Percentiles rank a stretch among this genome's conserved stretches.
Evolutionary conservation across 129 eudicot genomes (phyloP).

Genomic region (Calendula officinalis): DNA sequence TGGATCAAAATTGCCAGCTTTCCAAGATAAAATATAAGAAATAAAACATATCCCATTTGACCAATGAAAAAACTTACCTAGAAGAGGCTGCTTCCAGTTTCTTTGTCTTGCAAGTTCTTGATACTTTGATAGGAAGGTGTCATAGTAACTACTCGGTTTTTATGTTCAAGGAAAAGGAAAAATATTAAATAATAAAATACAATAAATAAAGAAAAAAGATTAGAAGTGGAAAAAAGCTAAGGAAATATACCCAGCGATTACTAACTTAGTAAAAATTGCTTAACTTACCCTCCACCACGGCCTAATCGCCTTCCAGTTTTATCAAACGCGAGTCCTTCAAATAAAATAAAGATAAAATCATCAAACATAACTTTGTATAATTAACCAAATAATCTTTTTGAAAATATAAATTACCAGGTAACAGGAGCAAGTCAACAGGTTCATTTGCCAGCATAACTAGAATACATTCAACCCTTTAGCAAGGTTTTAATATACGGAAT

Average conservation of each 20-base stretch:
- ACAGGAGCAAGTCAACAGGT: slow-evolving; percentile 80
- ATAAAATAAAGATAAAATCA: not conserved
- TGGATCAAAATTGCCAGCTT: no score
- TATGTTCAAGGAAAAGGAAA: slow-evolving; percentile 15
- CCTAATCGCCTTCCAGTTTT: slow-evolving; percentile 95
- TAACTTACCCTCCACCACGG: slow-evolving; percentile 97
- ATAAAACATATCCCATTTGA: no score
- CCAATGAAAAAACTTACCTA: slow-evolving; percentile 35
- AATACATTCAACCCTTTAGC: slow-evolving; percentile 16
- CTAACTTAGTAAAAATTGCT: not conserved
- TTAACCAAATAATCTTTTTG: slow-evolving; percentile 2
- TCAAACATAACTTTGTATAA: slow-evolving; percentile 8
- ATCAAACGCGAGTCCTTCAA: slow-evolving; percentile 93
- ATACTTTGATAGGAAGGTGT: slow-evolving; percentile 77
- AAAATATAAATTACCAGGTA: slow-evolving; percentile 62
- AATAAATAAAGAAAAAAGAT: not conserved
- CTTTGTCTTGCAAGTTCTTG: slow-evolving; percentile 65
- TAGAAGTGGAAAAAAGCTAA: not conserved
- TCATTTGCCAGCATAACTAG: slow-evolving; percentile 90
- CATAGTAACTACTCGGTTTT: slow-evolving; percentile 58
- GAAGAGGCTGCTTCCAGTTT: slow-evolving; percentile 86
- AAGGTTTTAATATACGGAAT: not conserved
- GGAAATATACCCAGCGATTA: not conserved
- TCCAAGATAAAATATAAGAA: no score
- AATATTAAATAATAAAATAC: not conserved